Percentiles rank a stretch among this genome's conserved stretches.
Evolutionary conservation across 2,329 filamentous ascomycete species (phyloP).

Genomic region (Colletotrichum sojae): DNA sequence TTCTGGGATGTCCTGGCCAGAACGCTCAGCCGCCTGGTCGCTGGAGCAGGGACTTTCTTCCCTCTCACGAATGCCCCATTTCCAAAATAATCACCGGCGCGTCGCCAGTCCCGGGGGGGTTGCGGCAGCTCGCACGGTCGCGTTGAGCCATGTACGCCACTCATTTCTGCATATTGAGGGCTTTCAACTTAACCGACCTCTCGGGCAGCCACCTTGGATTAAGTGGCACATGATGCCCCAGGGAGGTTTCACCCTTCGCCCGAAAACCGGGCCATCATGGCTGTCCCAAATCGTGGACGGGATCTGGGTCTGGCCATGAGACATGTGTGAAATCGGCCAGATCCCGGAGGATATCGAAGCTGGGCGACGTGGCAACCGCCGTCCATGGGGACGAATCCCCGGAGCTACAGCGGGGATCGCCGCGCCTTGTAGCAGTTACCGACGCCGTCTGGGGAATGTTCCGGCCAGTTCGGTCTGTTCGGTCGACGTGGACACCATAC

Average conservation of each 20-base stretch:
- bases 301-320: neutral
- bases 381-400: neutral
- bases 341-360: neutral
- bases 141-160: constrained; percentile 24
- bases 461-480: neutral
- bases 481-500: no score
- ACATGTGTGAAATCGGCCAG: constrained; percentile 10
- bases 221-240: constrained; percentile 1
- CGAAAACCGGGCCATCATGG: neutral
- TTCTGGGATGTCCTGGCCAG: constrained; percentile 3
- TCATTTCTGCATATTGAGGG: constrained; percentile 21
- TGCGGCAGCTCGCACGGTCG: constrained; percentile 15
- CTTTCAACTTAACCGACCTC: constrained; percentile 2
- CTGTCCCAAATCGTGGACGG: neutral
- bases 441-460: neutral
- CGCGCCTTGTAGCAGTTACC: neutral
- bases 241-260: neutral
- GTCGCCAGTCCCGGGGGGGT: neutral
- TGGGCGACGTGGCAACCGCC: neutral
- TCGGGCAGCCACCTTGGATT: constrained; percentile 5
- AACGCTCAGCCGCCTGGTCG: neutral
- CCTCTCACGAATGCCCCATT: neutral
- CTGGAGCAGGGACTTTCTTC: neutral
- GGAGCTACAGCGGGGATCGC: neutral
- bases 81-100: neutral